phyloP scores from a whole-genome alignment of 139 green algal species.

The Microglena sp. region DNA sequence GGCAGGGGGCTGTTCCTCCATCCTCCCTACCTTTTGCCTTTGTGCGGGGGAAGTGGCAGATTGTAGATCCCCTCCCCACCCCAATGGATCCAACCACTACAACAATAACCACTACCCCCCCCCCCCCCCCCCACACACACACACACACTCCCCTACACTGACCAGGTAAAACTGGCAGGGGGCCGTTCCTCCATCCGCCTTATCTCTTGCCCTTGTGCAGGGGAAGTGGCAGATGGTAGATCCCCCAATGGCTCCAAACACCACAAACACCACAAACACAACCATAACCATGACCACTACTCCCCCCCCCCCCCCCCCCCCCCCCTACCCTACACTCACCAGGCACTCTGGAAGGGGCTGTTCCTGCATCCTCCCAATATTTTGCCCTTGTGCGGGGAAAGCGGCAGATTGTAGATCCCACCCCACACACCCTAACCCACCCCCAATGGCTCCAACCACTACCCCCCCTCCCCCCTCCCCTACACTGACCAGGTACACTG shows the following conservation, averaged over 20 bases:
- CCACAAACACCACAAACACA: background rate
- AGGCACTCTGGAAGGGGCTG: no score
- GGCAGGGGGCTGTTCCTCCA: constrained; percentile 68
- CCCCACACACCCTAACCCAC: no score
- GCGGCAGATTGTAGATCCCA: no score
- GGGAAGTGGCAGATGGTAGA: background rate
- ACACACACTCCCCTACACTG: background rate
- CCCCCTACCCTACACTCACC: no score
- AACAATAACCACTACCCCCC: no score
- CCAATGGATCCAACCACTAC: no score
- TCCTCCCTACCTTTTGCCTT: constrained; percentile 53
- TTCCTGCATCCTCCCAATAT: no score
- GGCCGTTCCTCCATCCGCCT: background rate
- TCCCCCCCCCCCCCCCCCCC: no score
- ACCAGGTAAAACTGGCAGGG: background rate
- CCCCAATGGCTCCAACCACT: no score
- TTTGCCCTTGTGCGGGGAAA: no score
- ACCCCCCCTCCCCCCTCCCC: no score
- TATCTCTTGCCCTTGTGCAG: background rate
- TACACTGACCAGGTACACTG: constrained; percentile 66
- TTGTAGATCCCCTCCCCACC: background rate
- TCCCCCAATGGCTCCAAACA: background rate
- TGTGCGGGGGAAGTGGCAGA: constrained; percentile 27
- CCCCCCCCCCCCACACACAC: background rate
- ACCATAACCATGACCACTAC: no score